Base-by-base conservation (phyloP, 2,329 filamentous ascomycete species). In the Stachybotrys elegans region DNA sequence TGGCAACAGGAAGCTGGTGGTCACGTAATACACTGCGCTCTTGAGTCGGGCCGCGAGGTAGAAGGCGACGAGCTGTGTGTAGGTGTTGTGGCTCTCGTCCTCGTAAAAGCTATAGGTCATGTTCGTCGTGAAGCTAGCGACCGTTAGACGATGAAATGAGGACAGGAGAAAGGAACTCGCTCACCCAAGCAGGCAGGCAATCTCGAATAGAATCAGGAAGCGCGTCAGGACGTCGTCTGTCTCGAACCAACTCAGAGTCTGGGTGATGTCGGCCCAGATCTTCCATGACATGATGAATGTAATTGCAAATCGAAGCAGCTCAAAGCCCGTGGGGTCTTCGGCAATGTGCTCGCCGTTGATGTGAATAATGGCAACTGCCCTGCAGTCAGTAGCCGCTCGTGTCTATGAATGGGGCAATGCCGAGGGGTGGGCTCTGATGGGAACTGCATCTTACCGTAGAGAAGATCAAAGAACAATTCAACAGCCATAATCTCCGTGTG, bases 251-350 rank as follows among this genome's bases (percentile, higher is more conserved):
- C 70, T 74, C 45, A 83, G 69, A 8, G 79, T 62, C 19, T 78
- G 55, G 9, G 72, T 69, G 40, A 83, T 68, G 48, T 84, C 80
- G 39, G 68, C 70, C 80, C 80, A 84, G 48, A 84, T 77, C 54
- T 81, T 83, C 72, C 75, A 82, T 22, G 73, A 74, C 63, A 84
- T 72, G 48, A 77, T 74, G 54, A 84, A 84, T 0, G 76, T 80
- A 34, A 83, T 75, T 42, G 70, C 62, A 53, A 84, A 84, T 22
- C 73, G 70, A 17, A 83, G 67, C n/a, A 84, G 61, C 37, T 78
- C 71, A 23, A 70, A 54, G 1, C 74, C 79, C 9, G 70, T 75
- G 0, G 79, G 68, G 42, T 76, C 62, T 52, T 82, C 78, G 12
- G 76, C 71, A 12, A 79, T 75, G 42, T 72, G 72, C 55, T 84